Conservation (phyloP, 2,329 filamentous ascomycete species). For the Penicillium sp. region DNA sequence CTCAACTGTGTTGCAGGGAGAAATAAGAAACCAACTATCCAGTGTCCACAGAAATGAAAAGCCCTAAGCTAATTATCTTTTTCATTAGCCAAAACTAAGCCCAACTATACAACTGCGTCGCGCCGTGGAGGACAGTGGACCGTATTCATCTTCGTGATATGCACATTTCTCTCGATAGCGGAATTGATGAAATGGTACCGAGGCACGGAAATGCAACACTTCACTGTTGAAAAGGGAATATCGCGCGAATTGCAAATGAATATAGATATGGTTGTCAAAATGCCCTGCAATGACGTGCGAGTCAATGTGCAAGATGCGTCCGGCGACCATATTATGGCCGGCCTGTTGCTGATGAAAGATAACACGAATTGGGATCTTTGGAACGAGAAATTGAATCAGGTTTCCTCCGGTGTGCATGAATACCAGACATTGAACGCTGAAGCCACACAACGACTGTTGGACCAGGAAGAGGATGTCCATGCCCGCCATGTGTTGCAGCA, state of each 20-base stretch:
- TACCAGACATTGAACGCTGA: conserved; percentile 57
- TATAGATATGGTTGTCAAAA: conserved; percentile 84
- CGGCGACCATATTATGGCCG: conserved; percentile 86
- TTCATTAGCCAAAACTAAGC: conserved; percentile 80
- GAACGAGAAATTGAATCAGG: conserved; percentile 64
- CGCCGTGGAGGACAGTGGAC: conserved; percentile 92
- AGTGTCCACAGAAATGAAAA: not conserved
- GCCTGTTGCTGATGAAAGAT: conserved; percentile 67
- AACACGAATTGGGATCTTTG: conserved; percentile 78
- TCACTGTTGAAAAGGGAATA: conserved; percentile 88
- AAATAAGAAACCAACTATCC: not conserved
- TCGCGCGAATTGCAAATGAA: conserved; percentile 89
- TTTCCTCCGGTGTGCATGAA: conserved; percentile 57
- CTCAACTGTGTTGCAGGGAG: not conserved
- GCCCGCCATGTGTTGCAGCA: conserved; percentile 84
- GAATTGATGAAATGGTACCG: conserved; percentile 81
- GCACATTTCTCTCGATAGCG: conserved; percentile 68
- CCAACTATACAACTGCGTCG: conserved; percentile 82
- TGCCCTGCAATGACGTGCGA: conserved; percentile 85
- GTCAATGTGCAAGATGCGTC: conserved; percentile 96
- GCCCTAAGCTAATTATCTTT: not conserved
- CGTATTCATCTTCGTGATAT: conserved; percentile 71
- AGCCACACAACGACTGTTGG: conserved; percentile 49
- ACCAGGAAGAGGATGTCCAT: conserved; percentile 68
- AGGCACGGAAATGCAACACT: conserved; percentile 81